Base-by-base conservation (phyloP, 2,329 filamentous ascomycete species). In the Westerdykella ornata region DNA sequence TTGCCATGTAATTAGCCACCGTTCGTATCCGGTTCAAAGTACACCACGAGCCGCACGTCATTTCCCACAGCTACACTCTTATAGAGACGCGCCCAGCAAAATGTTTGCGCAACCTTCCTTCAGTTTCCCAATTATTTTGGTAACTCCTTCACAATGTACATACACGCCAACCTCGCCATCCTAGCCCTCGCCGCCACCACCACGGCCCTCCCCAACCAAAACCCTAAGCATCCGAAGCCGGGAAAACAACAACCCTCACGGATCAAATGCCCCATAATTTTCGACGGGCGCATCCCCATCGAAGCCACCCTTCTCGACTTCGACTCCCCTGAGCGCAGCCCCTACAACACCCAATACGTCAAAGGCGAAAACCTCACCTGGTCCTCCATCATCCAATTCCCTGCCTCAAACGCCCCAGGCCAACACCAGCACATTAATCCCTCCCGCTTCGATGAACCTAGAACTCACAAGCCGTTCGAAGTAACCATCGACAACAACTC, bases 331-430 rank as follows among this genome's bases (percentile, higher is more conserved):
- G 30, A 46, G 5, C 42, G 43, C 7, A 48, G 50, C 1, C 54
- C 51, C 7, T 58, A 44, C 42, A 54, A 45, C 37, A 42, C 55
- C 0, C 28, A 38, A 18, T 56, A 48, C 41, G 56, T 59, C 11
- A 58, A 58, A 44, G 56, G 53, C 35, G 45, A 58, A 35, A 57
- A 59, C 31, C 45, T 47, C 4, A 57, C 52, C 1, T 59, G 54
- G 54, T 51, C 53, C 3, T 41, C 39, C 11, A 56, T 58, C 8
- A 43, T 59, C 4, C 41, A 52, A n/a, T 42, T 58, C 5, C 50
- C 52, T 4, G 43, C 44, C 29, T 19, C 15, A 9, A 39, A 28
- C 4, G 5, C 46, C 0, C 20, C 20, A 22, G 20, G 20, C 20
- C 20, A 22, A 22, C 20, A 22, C 5, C 20, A 9, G 9, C 13